Evolutionary conservation across 495 filamentous ascomycete species (phyloP).

Genomic region (Clavariopsis aquatica): DNA sequence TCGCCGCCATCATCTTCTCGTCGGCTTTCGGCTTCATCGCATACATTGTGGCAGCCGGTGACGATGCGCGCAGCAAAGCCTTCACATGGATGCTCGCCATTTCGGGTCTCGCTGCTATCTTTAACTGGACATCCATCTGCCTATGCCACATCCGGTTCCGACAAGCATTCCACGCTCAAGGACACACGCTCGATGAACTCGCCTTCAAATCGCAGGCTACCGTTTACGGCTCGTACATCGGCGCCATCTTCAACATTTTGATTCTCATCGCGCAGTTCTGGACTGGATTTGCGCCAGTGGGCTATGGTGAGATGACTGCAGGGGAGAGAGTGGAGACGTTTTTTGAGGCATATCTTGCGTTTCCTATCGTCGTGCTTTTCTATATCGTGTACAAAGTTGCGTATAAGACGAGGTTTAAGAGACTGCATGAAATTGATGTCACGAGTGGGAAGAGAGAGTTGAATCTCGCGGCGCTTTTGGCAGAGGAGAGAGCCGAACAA

Average conservation of each 20-base stretch:
- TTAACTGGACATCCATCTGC: conserved; percentile 93
- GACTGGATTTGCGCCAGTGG: conserved; percentile 41
- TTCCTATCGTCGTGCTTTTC: conserved; percentile 34
- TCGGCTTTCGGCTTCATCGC: conserved; percentile 72
- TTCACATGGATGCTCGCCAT: conserved; percentile 90
- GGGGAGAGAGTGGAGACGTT: conserved; percentile 32
- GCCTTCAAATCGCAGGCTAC: conserved; percentile 84
- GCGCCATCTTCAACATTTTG: conserved; percentile 73
- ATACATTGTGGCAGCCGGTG: conserved; percentile 68
- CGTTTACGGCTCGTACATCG: conserved; percentile 78
- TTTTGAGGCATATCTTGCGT: conserved; percentile 38
- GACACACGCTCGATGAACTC: conserved; percentile 71
- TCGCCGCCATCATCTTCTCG: conserved; percentile 73
- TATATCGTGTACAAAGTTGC: conserved; percentile 35
- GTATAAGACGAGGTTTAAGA: conserved; percentile 36
- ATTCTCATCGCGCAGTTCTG: conserved; percentile 51
- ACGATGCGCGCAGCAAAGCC: conserved; percentile 60
- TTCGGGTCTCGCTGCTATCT: conserved; percentile 83
- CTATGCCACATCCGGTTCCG: conserved; percentile 92
- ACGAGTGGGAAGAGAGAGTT: conserved; percentile 38
- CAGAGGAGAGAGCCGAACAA: conserved; percentile 36
- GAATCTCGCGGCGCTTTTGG: conserved; percentile 36
- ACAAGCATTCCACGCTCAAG: conserved; percentile 68
- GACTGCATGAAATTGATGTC: conserved; percentile 36
- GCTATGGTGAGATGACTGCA: conserved; percentile 41